phyloP scores from a whole-genome alignment of 2,329 filamentous ascomycete species.

The Xylariaceae sp. region DNA sequence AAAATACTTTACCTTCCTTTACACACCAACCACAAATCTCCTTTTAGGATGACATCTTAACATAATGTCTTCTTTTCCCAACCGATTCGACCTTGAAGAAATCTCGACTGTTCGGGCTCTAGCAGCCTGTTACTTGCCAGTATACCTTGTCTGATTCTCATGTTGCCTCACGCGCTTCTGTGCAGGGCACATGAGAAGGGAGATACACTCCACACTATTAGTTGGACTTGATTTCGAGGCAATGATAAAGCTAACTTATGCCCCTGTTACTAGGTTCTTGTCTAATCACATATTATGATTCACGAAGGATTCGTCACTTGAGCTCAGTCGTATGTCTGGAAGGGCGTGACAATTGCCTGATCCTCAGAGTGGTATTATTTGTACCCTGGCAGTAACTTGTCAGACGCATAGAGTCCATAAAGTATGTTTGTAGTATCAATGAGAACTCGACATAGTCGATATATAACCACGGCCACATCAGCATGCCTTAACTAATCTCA shows the following conservation, averaged over 20 bases:
- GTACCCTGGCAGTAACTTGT: too few relatives aligned
- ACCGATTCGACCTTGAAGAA: slow-evolving; percentile 85
- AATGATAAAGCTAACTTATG: slow-evolving; percentile 4
- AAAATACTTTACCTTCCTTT: neutral
- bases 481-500: too few relatives aligned
- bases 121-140: slow-evolving; percentile 84
- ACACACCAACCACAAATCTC: slow-evolving; percentile 6
- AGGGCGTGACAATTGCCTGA: too few relatives aligned
- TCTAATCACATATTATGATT: neutral
- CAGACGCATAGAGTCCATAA: too few relatives aligned
- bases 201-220: neutral
- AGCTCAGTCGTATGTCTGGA: too few relatives aligned
- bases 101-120: slow-evolving; percentile 61
- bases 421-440: too few relatives aligned
- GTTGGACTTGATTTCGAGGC: too few relatives aligned
- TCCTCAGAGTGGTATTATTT: too few relatives aligned
- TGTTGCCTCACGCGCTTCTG: slow-evolving; percentile 2
- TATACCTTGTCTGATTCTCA: slow-evolving; percentile 72
- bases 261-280: neutral
- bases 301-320: too few relatives aligned
- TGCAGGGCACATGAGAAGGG: slow-evolving; percentile 4
- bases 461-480: too few relatives aligned
- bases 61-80: slow-evolving; percentile 78
- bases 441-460: too few relatives aligned
- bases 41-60: slow-evolving; percentile 69